Percentiles rank a stretch among this genome's conserved stretches.
phyloP scores from a whole-genome alignment of 1,284 basidiomycete genomes.

The Leucoagaricus sp. region DNA sequence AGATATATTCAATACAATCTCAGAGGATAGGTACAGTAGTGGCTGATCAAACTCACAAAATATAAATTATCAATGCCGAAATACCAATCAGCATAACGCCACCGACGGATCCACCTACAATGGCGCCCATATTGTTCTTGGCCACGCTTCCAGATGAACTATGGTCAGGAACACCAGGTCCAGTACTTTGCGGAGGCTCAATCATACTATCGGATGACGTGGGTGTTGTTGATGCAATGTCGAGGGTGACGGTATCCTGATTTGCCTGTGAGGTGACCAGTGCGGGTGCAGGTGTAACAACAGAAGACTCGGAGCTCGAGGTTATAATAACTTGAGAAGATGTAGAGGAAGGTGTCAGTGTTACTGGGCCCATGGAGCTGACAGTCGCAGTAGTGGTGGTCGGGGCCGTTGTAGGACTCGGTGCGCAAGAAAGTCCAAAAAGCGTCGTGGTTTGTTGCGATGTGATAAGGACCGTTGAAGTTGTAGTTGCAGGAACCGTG shows the following conservation, averaged over 20 bases:
- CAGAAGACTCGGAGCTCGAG: too few relatives aligned
- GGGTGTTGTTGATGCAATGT: neutral
- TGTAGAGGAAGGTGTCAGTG: too few relatives aligned
- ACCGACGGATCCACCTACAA: conserved; percentile 18
- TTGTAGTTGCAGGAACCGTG: neutral
- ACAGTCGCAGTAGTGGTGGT: neutral
- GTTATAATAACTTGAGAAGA: too few relatives aligned
- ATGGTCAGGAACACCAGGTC: neutral
- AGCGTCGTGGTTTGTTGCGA: neutral
- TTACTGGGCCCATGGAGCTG: too few relatives aligned
- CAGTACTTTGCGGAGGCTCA: neutral
- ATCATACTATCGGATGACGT: too few relatives aligned
- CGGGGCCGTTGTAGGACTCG: neutral
- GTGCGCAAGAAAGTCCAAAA: neutral
- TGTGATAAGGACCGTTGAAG: neutral
- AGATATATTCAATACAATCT: neutral
- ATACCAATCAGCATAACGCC: conserved; percentile 12
- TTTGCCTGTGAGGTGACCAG: neutral
- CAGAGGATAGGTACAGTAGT: neutral
- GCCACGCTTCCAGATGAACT: neutral
- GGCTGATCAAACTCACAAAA: conserved; percentile 15
- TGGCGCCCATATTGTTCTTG: conserved; percentile 9
- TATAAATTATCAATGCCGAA: conserved; percentile 9
- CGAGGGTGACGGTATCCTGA: neutral
- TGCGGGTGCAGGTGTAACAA: neutral